These are phyloP conservation scores for Globomyces pollinis-pini DNA, from an alignment of 192 early-diverging fungal species.

Conservation along the genomic window DNA sequence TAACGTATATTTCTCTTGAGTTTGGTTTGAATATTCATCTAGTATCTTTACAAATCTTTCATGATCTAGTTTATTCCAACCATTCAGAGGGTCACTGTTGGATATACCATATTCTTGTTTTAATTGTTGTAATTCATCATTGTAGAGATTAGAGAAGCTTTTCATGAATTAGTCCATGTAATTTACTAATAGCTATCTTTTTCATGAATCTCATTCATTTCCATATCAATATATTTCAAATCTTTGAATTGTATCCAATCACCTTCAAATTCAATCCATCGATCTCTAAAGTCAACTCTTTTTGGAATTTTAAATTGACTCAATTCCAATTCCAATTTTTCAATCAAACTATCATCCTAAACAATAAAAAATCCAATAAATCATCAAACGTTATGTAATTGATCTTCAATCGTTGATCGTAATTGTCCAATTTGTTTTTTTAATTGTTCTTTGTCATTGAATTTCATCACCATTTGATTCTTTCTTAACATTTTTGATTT, in stretches of 20 bases:
- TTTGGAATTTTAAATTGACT: neutral
- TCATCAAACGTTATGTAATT: too few species aligned
- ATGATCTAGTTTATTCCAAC: neutral
- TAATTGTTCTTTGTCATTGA: too few species aligned
- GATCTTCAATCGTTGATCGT: too few species aligned
- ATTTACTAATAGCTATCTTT: neutral
- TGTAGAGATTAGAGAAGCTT: neutral
- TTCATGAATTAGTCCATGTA: neutral
- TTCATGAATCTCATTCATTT: neutral
- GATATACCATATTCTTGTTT: neutral
- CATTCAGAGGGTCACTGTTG: neutral
- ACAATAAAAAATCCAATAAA: too few species aligned
- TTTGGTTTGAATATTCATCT: neutral
- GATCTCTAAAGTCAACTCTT: neutral
- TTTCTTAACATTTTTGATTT: too few species aligned
- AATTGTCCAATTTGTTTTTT: too few species aligned
- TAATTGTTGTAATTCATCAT: neutral
- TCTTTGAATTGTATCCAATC: neutral
- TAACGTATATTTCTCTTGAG: neutral
- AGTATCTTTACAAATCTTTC: neutral
- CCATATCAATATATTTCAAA: neutral
- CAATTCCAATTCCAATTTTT: neutral
- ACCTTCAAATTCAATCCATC: neutral
- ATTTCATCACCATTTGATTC: too few species aligned
- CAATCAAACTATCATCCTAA: neutral